Percentiles rank a stretch among this genome's conserved stretches.
Conservation (phyloP, 176 grass and related monocot species). For the Oryza meridionalis region DNA sequence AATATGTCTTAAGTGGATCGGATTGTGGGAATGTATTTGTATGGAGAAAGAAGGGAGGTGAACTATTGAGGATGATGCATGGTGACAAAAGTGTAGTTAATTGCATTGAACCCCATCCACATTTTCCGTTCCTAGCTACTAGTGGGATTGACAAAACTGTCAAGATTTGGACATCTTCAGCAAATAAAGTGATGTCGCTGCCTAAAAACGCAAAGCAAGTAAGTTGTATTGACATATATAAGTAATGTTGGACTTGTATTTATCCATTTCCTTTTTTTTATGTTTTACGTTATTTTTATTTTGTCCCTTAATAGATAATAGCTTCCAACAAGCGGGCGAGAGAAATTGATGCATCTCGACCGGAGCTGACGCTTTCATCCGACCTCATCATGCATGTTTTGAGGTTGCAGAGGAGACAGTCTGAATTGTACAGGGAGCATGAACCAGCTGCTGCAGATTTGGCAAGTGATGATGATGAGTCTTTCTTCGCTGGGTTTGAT, state of each 20-base stretch:
- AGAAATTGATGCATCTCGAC: constrained; percentile 39
- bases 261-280: not conserved
- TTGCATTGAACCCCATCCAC: constrained; percentile 74
- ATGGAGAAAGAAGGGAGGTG: constrained; percentile 81
- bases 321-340: constrained; percentile 58
- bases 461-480: constrained; percentile 52
- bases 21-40: constrained; percentile 88
- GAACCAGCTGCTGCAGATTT: constrained; percentile 37
- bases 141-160: constrained; percentile 77
- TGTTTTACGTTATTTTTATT: constrained; percentile 11
- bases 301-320: constrained; percentile 54
- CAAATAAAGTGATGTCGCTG: constrained; percentile 29
- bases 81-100: constrained; percentile 73
- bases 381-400: constrained; percentile 79
- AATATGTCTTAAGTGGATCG: constrained; percentile 88
- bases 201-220: constrained; percentile 71
- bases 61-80: constrained; percentile 73
- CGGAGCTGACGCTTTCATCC: constrained; percentile 45
- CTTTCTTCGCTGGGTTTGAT: constrained; percentile 52
- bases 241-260: not conserved
- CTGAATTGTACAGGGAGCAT: constrained; percentile 42
- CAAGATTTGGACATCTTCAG: constrained; percentile 70
- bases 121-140: constrained; percentile 72
- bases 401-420: constrained; percentile 59
- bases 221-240: constrained; percentile 21